Evolutionary conservation across 2,329 filamentous ascomycete genomes (phyloP), one percentile per base, ranked within the genome.

Genomic region (Aspergillus calidoustus): DNA sequence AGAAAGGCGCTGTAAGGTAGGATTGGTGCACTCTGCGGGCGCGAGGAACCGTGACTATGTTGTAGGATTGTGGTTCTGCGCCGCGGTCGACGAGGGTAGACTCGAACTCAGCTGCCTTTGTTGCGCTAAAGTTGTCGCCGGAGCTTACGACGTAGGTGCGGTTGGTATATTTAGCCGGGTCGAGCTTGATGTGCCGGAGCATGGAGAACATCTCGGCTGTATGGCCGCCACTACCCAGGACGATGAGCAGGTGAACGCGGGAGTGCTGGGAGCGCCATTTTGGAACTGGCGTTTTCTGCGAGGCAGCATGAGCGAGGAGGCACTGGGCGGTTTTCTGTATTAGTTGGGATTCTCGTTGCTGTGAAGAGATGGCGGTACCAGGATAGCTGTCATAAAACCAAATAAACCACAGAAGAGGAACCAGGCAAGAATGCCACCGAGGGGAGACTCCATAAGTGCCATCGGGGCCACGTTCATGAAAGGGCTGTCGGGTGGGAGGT

Each of bases 161-260:
- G 69, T 91, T 89, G 5, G 79, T 81, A 73, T 78, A 89, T 78
- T 71, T 77, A 74, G 57, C 74, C 49, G 66, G 81, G 49, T 78
- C 70, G 46, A 82, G 44, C 78, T 77, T 61, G 81, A 82, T 71
- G 85, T 86, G 67, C 84, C 85, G 68, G 82, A 99, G 86, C 81
- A 97, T 91, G 71, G 90, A 88, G 65, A 97, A 83, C 91, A 99
- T 96, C 78, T 99, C 95, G 52, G 92, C 89, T 0, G 95, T 97
- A 78, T 99, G 95, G 0, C 95, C 95, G 34, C 95, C 95, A 3
- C 91, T 96, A 56, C 95, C 95, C 25, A 98, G 89, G 28, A 98
- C 89, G 65, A 96, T 86, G 34, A 96, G 82, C 57, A 93, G 81
- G 75, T 93, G 87, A 7, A 82, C 81, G 28, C 80, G 79, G 4